These are phyloP conservation scores for Pyricularia grisea DNA, from an alignment of 2,329 filamentous ascomycete species.

Conservation along the genomic window DNA sequence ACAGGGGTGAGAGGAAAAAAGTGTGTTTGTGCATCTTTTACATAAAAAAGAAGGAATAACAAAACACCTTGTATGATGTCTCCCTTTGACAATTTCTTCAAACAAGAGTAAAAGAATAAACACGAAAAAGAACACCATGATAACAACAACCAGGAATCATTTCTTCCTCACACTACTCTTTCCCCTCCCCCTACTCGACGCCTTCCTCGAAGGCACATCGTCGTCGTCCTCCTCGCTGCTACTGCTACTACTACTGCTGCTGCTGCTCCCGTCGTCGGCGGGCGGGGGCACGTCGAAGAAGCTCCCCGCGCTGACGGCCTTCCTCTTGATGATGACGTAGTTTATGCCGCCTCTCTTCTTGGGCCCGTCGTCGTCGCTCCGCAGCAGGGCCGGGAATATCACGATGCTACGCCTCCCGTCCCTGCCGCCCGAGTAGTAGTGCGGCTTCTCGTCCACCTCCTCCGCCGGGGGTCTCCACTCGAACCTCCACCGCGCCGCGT, in stretches of 20 bases:
- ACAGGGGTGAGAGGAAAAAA: background rate
- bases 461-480: slow-evolving; percentile 3
- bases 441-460: slow-evolving; percentile 1
- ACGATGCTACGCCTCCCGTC: slow-evolving; percentile 3
- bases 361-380: slow-evolving; percentile 2
- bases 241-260: background rate
- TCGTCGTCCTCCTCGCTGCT: background rate
- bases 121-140: background rate
- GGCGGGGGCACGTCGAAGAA: slow-evolving; percentile 4
- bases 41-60: background rate
- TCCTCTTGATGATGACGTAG: slow-evolving; percentile 6
- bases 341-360: background rate
- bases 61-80: slow-evolving; percentile 1
- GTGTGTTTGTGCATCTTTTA: background rate
- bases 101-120: background rate
- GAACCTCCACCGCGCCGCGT: slow-evolving; percentile 4
- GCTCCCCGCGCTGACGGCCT: slow-evolving; percentile 5
- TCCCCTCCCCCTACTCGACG: background rate
- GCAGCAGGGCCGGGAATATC: slow-evolving; percentile 4
- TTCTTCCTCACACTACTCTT: slow-evolving; percentile 1
- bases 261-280: background rate
- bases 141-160: background rate
- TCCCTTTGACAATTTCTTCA: background rate
- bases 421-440: background rate
- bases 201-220: background rate